Evolutionary conservation across 257 asterid species (phyloP).

Genomic region (Phtheirospermum japonicum): DNA sequence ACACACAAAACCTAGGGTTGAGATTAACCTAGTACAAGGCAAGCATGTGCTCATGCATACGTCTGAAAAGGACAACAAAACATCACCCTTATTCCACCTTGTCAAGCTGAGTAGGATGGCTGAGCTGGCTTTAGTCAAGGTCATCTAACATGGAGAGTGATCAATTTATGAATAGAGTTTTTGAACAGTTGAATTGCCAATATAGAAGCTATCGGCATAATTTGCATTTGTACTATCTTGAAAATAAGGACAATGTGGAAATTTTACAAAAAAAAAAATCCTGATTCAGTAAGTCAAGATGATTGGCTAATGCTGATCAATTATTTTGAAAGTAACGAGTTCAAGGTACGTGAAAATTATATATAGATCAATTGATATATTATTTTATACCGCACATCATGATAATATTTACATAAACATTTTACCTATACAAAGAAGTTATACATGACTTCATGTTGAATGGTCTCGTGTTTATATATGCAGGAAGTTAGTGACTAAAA

Average conservation of each 20-base stretch:
- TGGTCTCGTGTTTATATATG: not conserved
- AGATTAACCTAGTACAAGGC: no score
- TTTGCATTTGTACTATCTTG: not conserved
- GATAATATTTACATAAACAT: no score
- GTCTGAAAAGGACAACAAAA: no score
- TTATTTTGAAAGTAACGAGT: not conserved
- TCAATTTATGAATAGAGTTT: not conserved
- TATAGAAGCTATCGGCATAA: slow-evolving; percentile 3
- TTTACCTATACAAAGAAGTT: no score
- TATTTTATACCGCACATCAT: no score
- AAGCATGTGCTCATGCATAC: no score
- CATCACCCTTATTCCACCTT: no score
- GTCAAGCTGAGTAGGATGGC: no score
- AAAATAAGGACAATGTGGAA: not conserved
- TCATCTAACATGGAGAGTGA: not conserved
- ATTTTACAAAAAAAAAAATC: not conserved
- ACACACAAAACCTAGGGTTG: no score
- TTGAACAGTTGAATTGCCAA: not conserved
- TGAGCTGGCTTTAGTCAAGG: no score
- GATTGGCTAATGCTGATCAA: not conserved
- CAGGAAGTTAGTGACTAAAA: not conserved
- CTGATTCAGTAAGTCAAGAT: not conserved
- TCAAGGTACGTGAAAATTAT: no score
- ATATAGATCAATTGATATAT: no score
- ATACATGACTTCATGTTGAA: not conserved